These are phyloP conservation scores for Priceomyces fermenticarens DNA, from an alignment of 805 yeast species.

Conservation along the genomic window DNA sequence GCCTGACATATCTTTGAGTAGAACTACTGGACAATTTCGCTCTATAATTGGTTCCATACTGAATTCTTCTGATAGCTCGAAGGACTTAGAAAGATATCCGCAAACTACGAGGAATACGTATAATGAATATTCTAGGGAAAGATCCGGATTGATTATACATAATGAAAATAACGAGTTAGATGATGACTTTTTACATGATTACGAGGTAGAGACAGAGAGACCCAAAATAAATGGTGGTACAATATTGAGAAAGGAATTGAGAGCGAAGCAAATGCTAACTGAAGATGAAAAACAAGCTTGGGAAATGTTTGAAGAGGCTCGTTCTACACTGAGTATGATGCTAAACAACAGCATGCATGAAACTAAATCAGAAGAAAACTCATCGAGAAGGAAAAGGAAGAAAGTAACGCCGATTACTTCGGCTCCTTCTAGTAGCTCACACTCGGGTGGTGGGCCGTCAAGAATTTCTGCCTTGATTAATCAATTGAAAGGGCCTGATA, in stretches of 20 bases:
- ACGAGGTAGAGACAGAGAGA: slow-evolving; percentile 8
- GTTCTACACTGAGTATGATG: slow-evolving; percentile 6
- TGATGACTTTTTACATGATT: slow-evolving; percentile 20
- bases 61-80: neutral
- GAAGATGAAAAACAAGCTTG: slow-evolving; percentile 36
- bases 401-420: slow-evolving; percentile 7
- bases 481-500: slow-evolving; percentile 16
- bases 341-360: slow-evolving; percentile 4
- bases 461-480: slow-evolving; percentile 19
- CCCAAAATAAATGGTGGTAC: slow-evolving; percentile 39
- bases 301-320: slow-evolving; percentile 33
- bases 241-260: slow-evolving; percentile 29
- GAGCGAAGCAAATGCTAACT: slow-evolving; percentile 24
- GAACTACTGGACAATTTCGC: neutral
- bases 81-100: too few species aligned
- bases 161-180: slow-evolving; percentile 30
- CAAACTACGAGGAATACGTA: neutral
- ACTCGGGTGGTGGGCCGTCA: slow-evolving; percentile 1
- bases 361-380: neutral
- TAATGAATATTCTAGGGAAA: neutral
- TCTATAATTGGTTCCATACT: neutral
- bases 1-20: too few species aligned
- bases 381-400: slow-evolving; percentile 10
- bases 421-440: neutral
- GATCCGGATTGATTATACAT: slow-evolving; percentile 21